Evolutionary conservation across 2,329 filamentous ascomycete genomes (phyloP).

Genomic region (Talaromyces sp.): DNA sequence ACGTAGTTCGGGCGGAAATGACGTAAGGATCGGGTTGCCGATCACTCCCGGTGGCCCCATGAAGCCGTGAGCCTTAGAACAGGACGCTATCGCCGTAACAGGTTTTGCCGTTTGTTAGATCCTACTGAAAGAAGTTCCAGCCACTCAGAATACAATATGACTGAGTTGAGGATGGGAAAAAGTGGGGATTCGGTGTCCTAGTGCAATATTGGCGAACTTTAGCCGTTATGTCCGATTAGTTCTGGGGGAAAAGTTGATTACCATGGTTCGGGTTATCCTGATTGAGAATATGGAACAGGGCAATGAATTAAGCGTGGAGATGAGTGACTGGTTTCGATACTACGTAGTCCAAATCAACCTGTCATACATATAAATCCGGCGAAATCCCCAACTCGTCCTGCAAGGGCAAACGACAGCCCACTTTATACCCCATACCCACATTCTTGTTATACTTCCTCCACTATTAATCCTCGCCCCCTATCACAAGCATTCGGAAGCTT

Average conservation of each 20-base stretch:
- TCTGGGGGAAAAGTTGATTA: neutral
- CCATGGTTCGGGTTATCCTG: conserved; percentile 1
- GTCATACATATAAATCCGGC: conserved; percentile 3
- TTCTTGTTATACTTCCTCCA: neutral
- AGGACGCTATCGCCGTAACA: conserved; percentile 5
- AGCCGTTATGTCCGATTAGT: neutral
- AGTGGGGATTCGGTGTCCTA: neutral
- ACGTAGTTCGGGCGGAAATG: conserved; percentile 13
- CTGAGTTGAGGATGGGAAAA: neutral
- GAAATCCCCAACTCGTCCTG: neutral
- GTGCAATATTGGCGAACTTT: neutral
- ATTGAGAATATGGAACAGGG: neutral
- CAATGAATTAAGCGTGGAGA: neutral
- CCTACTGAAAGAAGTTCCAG: neutral
- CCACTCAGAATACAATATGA: conserved; percentile 5
- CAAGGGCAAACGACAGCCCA: neutral
- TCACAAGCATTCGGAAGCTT: neutral
- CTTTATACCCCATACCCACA: conserved; percentile 6
- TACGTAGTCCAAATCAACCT: neutral
- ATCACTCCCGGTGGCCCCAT: conserved; percentile 5
- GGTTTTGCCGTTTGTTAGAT: conserved; percentile 9
- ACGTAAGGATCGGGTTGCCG: conserved; percentile 17
- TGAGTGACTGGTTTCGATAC: neutral
- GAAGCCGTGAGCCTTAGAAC: neutral
- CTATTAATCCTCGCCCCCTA: neutral